Evolutionary conservation across 2,329 filamentous ascomycete genomes (phyloP), one percentile per base, ranked within the genome.

Genomic region (Sodiomyces alkalinus): DNA sequence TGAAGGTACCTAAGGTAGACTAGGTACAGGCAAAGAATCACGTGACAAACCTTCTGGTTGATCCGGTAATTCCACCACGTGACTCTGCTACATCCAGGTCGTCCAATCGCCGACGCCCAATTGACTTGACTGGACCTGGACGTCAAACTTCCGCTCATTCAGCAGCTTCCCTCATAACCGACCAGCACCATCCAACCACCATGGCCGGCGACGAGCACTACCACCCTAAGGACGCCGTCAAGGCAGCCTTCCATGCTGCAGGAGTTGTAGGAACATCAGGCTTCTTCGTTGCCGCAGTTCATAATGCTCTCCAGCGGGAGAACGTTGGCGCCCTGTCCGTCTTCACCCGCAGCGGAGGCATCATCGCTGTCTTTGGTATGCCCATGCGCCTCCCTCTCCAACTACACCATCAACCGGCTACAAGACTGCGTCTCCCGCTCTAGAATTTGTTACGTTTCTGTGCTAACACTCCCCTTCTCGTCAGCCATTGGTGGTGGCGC

Each of bases 291-390:
- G 78, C 82, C 28, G 76, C 80, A 31, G 66, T 92, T 40, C 80
- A 86, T 61, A 96, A 92, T 62, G 82, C 85, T 33, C 68, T 94
- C 42, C 67, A 76, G 31, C 85, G 74, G 61, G 67, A 72, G 50
- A 93, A 93, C 53, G 63, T 90, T 40, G 82, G 85, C 43, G 68
- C 75, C 36, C 71, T 77, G 61, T 80, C 80, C 41, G 68, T 93
- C 45, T 75, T 96, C 49, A 80, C 80, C 26, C 72, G 74, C 45
- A 77, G 74, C 32, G 86, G 85, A 40, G 63, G 75, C 46, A 77
- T 77, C 27, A 79, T 87, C 47, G 78, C 29, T 21, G 19, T 34
- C 25, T 34, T 36, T 23, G 26, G 36, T 38, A 32, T 5, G 35
- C 17, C 14, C n/a, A 7, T n/a, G n/a, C n/a, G n/a, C n/a, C n/a